Conservation (phyloP, 1,284 basidiomycete genomes). For the Irpex sp. region DNA sequence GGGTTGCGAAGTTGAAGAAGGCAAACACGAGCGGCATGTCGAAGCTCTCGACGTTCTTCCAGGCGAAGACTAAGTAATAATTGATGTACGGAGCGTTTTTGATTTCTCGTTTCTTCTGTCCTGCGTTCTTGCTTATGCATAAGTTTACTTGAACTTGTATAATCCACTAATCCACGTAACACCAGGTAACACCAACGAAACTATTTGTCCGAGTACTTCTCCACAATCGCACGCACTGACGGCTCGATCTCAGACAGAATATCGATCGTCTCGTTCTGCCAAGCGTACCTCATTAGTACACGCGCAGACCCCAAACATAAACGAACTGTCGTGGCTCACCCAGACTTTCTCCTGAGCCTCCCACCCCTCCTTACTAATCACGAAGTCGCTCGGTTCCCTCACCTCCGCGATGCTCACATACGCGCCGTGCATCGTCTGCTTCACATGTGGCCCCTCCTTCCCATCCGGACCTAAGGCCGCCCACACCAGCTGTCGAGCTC, state of each 20-base stretch:
- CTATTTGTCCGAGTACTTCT: slow-evolving; percentile 1
- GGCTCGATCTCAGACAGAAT: slow-evolving; percentile 11
- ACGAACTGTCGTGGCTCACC: too few relatives aligned
- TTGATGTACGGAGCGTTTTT: too few relatives aligned
- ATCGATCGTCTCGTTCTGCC: slow-evolving; percentile 14
- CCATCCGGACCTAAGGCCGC: slow-evolving; percentile 4
- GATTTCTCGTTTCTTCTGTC: too few relatives aligned
- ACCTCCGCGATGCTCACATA: neutral
- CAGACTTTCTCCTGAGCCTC: slow-evolving; percentile 3
- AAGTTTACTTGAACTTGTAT: too few relatives aligned
- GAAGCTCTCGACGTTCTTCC: slow-evolving; percentile 71
- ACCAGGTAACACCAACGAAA: too few relatives aligned
- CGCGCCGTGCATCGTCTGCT: neutral
- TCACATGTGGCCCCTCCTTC: neutral
- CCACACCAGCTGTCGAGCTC: neutral
- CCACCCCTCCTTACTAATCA: slow-evolving; percentile 2
- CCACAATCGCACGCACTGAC: slow-evolving; percentile 2
- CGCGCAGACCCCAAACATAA: too few relatives aligned
- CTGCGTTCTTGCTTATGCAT: too few relatives aligned
- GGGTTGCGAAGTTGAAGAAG: slow-evolving; percentile 76
- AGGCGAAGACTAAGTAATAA: slow-evolving; percentile 15
- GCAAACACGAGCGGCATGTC: slow-evolving; percentile 72
- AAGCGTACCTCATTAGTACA: neutral
- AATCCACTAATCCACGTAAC: too few relatives aligned
- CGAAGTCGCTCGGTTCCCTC: slow-evolving; percentile 2